Percentiles rank a stretch among this genome's conserved stretches.
Conservation (phyloP, 1,139 yeast species). For the Kodamaea anthophila region DNA sequence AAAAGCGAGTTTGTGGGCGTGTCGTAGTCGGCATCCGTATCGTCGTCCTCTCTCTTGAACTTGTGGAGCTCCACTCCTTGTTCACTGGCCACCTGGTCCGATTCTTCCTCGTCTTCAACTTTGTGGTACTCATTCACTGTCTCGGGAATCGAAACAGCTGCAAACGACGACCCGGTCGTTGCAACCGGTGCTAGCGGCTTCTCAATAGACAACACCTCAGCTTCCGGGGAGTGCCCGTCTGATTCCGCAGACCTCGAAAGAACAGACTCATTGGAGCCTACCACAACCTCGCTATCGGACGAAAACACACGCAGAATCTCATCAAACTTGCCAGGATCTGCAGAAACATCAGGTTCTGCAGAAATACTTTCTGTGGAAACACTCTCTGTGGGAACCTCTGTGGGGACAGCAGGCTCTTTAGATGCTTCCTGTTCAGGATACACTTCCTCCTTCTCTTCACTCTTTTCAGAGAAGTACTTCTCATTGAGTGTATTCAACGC, state of each 20-base stretch:
- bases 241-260: slow-evolving; percentile 1
- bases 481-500: too few relatives aligned
- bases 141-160: slow-evolving; percentile 33
- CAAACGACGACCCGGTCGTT: slow-evolving; percentile 35
- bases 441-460: too few relatives aligned
- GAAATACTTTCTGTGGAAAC: too few relatives aligned
- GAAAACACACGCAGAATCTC: too few relatives aligned
- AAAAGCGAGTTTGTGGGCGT: slow-evolving; percentile 21
- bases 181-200: slow-evolving; percentile 20
- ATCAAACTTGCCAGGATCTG: too few relatives aligned
- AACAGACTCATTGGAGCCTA: neutral
- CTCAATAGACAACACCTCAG: slow-evolving; percentile 1
- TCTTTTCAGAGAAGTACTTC: too few relatives aligned
- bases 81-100: slow-evolving; percentile 7
- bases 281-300: too few relatives aligned
- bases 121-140: slow-evolving; percentile 15
- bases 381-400: too few relatives aligned
- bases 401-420: too few relatives aligned
- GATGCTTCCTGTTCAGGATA: too few relatives aligned
- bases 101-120: slow-evolving; percentile 9
- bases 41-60: slow-evolving; percentile 2
- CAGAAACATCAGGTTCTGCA: too few relatives aligned
- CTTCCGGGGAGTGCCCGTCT: slow-evolving; percentile 1
- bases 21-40: slow-evolving; percentile 9
- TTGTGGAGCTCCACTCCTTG: slow-evolving; percentile 1